Base-by-base conservation (phyloP, 768 basidiomycete genomes). In the Amylocystis lapponica region DNA sequence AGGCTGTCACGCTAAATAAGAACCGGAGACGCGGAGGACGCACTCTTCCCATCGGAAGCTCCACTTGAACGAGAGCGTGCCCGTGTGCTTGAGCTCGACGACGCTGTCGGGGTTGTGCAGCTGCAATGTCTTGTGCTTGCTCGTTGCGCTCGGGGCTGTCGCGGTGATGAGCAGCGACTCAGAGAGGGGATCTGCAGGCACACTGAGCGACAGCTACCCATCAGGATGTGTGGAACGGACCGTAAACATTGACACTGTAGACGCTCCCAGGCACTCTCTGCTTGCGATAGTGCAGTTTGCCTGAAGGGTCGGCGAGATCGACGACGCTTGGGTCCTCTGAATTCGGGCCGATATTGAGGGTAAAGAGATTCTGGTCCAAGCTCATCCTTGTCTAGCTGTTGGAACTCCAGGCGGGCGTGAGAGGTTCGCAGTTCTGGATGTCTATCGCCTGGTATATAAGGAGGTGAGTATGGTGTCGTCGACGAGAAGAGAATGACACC, bases 291-390 rank as follows among this genome's bases (percentile, higher is more conserved):
- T 90, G 79, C 1, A 76, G 59, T 3, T 60, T 73, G 5, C 81
- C 86, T 2, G 70, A 59, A 2, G 76, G 68, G 54, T 90, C 86
- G 19, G 78, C 66, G 39, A 92, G 77, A 61, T 91, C 88, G 19
- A 84, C 62, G 14, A 83, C 75, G 51, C 69, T 68, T 10, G 76
- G 72, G 49, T 81, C 72, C 29, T 79, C 73, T 45, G 76, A 63
- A 58, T 75, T 76, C 5, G 77, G 76, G 0, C 74, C 72, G 43
- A 89, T 65, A 50, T 74, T 63, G 42, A 92, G 78, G 3, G 89
- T 91, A 67, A 91, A 92, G 10, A 92, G 68, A 59, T 90, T 91
- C 61, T 87, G 76, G 61, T 91, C 88, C 42, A 92, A 68, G 57
- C 86, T 86, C 88, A 90, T 90, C 6, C 20, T 17, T 40, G 16